Conservation (phyloP, 2,329 filamentous ascomycete species). For the Alternaria incomplexa region DNA sequence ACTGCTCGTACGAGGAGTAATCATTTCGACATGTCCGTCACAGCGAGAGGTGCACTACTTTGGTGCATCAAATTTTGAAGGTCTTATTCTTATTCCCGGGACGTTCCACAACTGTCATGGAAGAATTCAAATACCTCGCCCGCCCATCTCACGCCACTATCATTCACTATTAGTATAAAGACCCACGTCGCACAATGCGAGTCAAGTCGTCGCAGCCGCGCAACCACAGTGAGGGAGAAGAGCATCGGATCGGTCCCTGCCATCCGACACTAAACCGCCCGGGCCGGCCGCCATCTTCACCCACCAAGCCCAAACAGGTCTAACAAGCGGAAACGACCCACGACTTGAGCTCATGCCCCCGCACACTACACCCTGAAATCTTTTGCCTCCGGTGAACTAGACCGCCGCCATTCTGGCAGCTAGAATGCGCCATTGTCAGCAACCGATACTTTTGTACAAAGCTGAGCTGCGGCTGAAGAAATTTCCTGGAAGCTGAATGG, state of each 20-base stretch:
- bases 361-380: conserved; percentile 2
- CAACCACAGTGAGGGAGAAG: not conserved
- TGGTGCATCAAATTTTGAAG: not conserved
- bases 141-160: not conserved
- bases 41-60: not conserved
- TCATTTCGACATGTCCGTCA: not conserved
- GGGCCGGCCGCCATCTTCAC: not conserved
- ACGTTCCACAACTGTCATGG: not conserved
- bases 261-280: not conserved
- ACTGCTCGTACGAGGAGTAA: not conserved
- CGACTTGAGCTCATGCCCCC: not conserved
- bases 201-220: not conserved
- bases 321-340: not conserved
- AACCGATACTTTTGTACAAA: not conserved
- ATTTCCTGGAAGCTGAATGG: not conserved
- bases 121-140: not conserved
- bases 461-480: not conserved
- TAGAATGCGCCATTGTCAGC: not conserved
- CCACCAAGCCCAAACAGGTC: not conserved
- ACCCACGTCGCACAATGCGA: not conserved
- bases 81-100: not conserved
- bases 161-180: not conserved
- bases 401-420: not conserved
- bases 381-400: not conserved
- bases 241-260: not conserved